Evolutionary conservation across 2,329 filamentous ascomycete genomes (phyloP).

Genomic region (Zasmidium cellare): DNA sequence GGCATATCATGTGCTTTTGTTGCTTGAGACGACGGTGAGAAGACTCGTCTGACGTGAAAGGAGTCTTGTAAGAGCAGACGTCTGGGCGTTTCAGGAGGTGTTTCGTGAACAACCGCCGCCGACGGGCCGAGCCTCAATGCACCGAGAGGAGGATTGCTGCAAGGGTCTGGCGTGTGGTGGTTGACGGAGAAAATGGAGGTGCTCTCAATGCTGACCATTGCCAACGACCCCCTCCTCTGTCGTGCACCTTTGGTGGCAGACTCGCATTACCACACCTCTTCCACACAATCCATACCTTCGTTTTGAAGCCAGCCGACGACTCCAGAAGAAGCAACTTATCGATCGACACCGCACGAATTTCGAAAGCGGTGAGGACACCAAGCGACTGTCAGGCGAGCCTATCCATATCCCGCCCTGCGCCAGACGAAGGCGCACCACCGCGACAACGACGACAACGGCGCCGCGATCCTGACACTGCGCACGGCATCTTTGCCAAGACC

Average conservation of each 20-base stretch:
- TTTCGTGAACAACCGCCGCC: too few relatives aligned
- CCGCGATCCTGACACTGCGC: not conserved
- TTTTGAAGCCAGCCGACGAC: not conserved
- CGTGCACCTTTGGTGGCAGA: not conserved
- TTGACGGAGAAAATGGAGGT: not conserved
- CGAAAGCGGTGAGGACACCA: not conserved
- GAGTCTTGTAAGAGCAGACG: too few relatives aligned
- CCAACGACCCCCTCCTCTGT: not conserved
- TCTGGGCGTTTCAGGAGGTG: too few relatives aligned
- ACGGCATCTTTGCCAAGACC: not conserved
- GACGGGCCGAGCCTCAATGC: too few relatives aligned
- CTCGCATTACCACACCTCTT: not conserved
- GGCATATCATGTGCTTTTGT: too few relatives aligned
- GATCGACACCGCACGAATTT: not conserved
- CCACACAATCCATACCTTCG: not conserved
- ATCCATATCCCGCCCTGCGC: not conserved
- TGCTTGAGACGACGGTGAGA: too few relatives aligned
- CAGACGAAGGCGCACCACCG: not conserved
- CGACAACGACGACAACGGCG: not conserved
- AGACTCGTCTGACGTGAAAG: too few relatives aligned
- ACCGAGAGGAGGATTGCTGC: not conserved
- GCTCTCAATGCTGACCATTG: not conserved
- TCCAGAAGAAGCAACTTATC: not conserved
- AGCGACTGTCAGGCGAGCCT: not conserved
- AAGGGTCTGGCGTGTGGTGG: not conserved